Base-by-base conservation (phyloP, 2,329 filamentous ascomycete genomes). In the Pseudocercospora eumusae region DNA sequence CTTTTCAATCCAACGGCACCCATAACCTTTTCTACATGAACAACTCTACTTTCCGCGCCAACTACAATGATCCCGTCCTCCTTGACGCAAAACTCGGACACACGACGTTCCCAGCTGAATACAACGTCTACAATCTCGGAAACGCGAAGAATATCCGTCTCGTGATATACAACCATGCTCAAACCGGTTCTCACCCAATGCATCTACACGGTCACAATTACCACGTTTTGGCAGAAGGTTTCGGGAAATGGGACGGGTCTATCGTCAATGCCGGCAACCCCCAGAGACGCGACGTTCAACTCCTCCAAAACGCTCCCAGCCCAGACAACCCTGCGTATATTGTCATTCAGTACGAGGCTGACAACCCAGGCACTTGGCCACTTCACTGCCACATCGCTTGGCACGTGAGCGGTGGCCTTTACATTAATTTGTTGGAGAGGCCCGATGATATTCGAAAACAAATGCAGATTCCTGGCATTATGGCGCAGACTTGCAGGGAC, bases 11-110 rank as follows among this genome's bases (percentile, higher is more conserved):
- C 1, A 80, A 77, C 66, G 71, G 73, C 25, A 89, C 73, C 11
- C 71, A 70, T 2, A 83, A 82, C 6, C 74, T 81, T 55, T 78
- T 87, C 21, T 88, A 83, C 83, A 76, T 73, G 2, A 83, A 82
- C 64, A 79, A 77, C 57, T 75, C 77, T 2, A 79, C 78, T 59
- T 85, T 82, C 73, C 77, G 84, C 1, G 82, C 77, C n/a, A 79
- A 81, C 68, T 78, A 74, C 70, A 78, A 79, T 68, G 67, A 73
- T 28, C 75, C 77, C 0, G 59, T 79, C 18, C 70, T 79, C 31
- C 64, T 71, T 23, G 69, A 75, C 18, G 73, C 72, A 13, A 72
- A 74, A 15, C 59, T 69, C 15, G 76, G 75, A 59, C 75, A 78
- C 61, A 64, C 58, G 27, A 69, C 71, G 18, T 71, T 66, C 61